A percentile compares a stretch with the other conserved stretches of the same genome.
Evolutionary conservation across 345 rosid species (phyloP).

Genomic region (Alliaria petiolata): DNA sequence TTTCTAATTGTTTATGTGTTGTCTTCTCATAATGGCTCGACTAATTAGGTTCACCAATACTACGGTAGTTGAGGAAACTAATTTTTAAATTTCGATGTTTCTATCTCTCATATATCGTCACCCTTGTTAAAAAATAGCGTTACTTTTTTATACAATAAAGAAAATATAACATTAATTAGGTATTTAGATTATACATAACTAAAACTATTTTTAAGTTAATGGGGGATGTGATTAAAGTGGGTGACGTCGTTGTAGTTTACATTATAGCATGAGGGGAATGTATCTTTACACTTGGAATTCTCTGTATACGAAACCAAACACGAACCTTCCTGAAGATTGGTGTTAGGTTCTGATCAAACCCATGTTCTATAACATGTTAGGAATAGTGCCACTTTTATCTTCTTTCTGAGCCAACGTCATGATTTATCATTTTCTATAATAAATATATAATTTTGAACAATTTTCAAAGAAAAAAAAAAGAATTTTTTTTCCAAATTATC

Average conservation of each 20-base stretch:
- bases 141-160: no score
- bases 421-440: background rate
- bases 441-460: background rate
- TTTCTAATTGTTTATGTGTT: conserved; percentile 13
- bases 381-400: conserved; percentile 32
- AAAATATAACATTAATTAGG: no score
- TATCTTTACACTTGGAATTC: conserved; percentile 37
- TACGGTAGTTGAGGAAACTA: conserved; percentile 16
- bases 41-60: conserved; percentile 29
- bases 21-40: conserved; percentile 5
- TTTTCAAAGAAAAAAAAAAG: no score
- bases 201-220: background rate
- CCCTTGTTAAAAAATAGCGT: background rate
- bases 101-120: background rate
- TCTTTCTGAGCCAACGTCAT: conserved; percentile 11
- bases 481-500: no score
- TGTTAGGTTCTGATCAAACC: conserved; percentile 35
- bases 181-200: background rate
- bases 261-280: conserved; percentile 17
- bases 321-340: conserved; percentile 28
- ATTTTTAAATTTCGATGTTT: background rate
- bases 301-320: conserved; percentile 31
- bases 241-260: conserved; percentile 15
- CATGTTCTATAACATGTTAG: conserved; percentile 42
- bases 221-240: background rate